phyloP scores from a whole-genome alignment of 441 rosid species.

The Isatis lusitanica region DNA sequence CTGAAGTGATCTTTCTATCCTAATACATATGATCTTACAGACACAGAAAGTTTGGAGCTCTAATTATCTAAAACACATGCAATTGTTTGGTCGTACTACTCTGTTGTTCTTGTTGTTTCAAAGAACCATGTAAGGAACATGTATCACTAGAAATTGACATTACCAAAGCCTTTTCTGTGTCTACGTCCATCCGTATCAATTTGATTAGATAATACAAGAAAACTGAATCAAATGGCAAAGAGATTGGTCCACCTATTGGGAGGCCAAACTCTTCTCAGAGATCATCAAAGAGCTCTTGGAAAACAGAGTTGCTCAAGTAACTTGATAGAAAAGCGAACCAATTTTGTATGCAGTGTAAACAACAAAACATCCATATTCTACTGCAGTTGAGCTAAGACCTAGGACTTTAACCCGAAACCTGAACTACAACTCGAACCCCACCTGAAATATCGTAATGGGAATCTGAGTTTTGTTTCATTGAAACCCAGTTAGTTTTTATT shows the following conservation, averaged over 20 bases:
- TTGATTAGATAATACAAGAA: conserved; percentile 32
- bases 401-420: too few relatives aligned
- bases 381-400: too few relatives aligned
- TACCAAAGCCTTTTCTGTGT: conserved; percentile 20
- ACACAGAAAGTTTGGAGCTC: not conserved
- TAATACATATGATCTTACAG: not conserved
- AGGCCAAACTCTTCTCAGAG: conserved; percentile 49
- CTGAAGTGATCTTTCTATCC: not conserved
- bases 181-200: conserved; percentile 23
- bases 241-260: conserved; percentile 31
- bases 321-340: conserved; percentile 33
- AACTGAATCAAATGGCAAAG: conserved; percentile 38
- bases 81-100: conserved; percentile 6
- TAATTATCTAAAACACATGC: not conserved
- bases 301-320: conserved; percentile 30
- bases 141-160: conserved; percentile 2
- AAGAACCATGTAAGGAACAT: not conserved
- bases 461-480: too few relatives aligned
- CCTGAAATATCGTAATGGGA: too few relatives aligned
- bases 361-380: too few relatives aligned
- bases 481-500: too few relatives aligned
- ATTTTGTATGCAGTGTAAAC: conserved; percentile 33
- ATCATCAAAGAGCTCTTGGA: conserved; percentile 41
- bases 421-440: too few relatives aligned
- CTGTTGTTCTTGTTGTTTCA: not conserved